Evolutionary conservation across 164 flowering plant genomes (phyloP), one percentile per base, ranked within the genome.

Genomic region (Amborella trichopoda): DNA sequence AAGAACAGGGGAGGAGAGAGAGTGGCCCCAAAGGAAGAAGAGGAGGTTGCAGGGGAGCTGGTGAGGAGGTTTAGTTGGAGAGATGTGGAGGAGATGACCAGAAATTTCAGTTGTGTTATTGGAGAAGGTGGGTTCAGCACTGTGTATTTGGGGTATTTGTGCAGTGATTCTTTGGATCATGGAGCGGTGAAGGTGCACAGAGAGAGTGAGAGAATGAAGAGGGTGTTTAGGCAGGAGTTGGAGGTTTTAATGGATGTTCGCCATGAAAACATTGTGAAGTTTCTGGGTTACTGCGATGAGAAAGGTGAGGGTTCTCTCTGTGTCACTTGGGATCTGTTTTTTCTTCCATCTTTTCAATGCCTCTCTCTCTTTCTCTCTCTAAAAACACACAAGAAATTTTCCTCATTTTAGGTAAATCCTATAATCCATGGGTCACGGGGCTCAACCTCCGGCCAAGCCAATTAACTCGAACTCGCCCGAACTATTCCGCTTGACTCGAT

Each of bases 41-140:
- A 32, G n/a, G 36, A 32, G 11, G 36, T 32, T 32, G 36, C 36
- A 6, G 34, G 8, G 11, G 9, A 6, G 8, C 34, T 11, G 1
- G 58, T 58, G 26, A 68, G 46, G 72, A 68, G 65, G 41, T 78
- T 57, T 28, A 61, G 65, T 26, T 74, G 85, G 95, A 71, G 49
- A 0, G 85, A 75, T 55, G 67, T 81, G 9, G 66, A 70, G 54
- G 54, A 18, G 28, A 2, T 64, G 3, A 68, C 80, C 3, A 27
- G 12, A 53, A 66, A 69, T 46, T 79, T 77, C 60, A 60, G 71
- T 0, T 26, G 26, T 28, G 69, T 71, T 34, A 64, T 82, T 46
- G 95, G 86, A 1, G 68, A 68, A 16, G 95, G 95, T 3, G 95
- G 95, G 6, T 86, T 63, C 33, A 82, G 91, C 41, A 80, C 71